phyloP scores from a whole-genome alignment of 768 basidiomycete genomes.

The Auricularia sp. region DNA sequence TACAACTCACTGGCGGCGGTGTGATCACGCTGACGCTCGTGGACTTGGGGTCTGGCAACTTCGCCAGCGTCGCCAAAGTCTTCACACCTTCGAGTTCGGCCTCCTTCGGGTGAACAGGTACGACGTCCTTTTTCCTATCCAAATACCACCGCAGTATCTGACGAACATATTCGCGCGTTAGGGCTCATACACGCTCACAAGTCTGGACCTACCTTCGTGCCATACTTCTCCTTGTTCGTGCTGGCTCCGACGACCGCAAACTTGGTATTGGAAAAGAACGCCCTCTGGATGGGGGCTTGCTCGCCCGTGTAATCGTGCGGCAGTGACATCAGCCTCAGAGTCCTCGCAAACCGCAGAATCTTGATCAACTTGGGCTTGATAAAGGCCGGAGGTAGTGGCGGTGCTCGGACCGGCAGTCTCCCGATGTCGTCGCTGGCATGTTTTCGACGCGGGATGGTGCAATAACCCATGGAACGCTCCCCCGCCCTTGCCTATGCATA shows the following conservation, averaged over 20 bases:
- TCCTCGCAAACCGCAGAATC: too few species aligned
- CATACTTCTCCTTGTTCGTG: constrained; percentile 67
- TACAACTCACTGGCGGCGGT: constrained; percentile 47
- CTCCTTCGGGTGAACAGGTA: constrained; percentile 73
- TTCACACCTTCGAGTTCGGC: constrained; percentile 54
- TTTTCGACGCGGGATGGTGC: too few species aligned
- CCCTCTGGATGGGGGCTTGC: constrained; percentile 25
- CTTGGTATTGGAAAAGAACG: constrained; percentile 50
- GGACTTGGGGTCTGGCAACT: constrained; percentile 47
- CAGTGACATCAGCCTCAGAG: too few species aligned
- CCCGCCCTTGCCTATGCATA: too few species aligned
- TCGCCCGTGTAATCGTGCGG: too few species aligned
- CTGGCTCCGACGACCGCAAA: constrained; percentile 81
- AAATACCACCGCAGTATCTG: constrained; percentile 77
- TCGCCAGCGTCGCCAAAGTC: constrained; percentile 44
- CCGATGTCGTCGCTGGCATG: too few species aligned
- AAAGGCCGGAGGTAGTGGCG: too few species aligned
- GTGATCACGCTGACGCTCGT: constrained; percentile 77
- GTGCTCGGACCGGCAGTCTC: too few species aligned
- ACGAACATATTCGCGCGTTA: not conserved
- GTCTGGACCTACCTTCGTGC: constrained; percentile 48
- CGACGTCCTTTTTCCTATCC: constrained; percentile 44
- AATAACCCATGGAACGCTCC: too few species aligned
- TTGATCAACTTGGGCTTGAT: too few species aligned
- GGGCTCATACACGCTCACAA: not conserved